Evolutionary conservation across 2,329 filamentous ascomycete species (phyloP).

Genomic region (Huntiella moniliformis): DNA sequence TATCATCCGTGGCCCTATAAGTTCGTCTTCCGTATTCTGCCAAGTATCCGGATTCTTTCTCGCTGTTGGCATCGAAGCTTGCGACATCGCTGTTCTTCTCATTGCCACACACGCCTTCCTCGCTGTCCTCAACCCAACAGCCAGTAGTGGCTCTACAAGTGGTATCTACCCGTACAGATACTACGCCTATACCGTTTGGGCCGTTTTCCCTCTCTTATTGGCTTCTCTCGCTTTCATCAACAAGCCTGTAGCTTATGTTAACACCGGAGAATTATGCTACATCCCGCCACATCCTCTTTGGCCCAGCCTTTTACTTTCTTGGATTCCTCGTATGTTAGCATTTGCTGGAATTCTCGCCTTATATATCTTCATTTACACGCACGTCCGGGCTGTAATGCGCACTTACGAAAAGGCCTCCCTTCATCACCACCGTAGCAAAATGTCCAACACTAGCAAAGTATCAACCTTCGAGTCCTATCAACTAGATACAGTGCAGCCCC

Average conservation of each 20-base stretch:
- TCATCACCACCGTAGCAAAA: constrained; percentile 6
- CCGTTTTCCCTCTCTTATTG: constrained; percentile 38
- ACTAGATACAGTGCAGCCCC: constrained; percentile 14
- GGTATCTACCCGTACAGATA: constrained; percentile 51
- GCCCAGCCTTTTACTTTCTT: constrained; percentile 49
- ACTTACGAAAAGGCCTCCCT: constrained; percentile 8
- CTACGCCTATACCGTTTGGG: constrained; percentile 36
- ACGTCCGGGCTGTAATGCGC: constrained; percentile 27
- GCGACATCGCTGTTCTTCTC: constrained; percentile 52
- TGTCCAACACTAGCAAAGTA: constrained; percentile 3
- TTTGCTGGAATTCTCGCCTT: constrained; percentile 43
- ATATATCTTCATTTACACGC: constrained; percentile 51
- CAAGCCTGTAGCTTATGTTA: constrained; percentile 32
- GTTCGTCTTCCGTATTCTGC: constrained; percentile 37
- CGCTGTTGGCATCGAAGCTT: constrained; percentile 45
- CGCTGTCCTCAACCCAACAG: constrained; percentile 44
- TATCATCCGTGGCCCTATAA: constrained; percentile 31
- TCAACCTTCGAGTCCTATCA: constrained; percentile 4
- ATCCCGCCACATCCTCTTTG: constrained; percentile 47
- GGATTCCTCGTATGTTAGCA: constrained; percentile 57
- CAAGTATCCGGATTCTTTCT: constrained; percentile 52
- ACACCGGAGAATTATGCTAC: constrained; percentile 50
- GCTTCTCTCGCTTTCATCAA: constrained; percentile 46
- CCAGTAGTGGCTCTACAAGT: constrained; percentile 27
- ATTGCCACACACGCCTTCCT: constrained; percentile 57